Conservation (phyloP, 225 moss, liverwort and hornwort genomes). For the Takakia lepidozioides region DNA sequence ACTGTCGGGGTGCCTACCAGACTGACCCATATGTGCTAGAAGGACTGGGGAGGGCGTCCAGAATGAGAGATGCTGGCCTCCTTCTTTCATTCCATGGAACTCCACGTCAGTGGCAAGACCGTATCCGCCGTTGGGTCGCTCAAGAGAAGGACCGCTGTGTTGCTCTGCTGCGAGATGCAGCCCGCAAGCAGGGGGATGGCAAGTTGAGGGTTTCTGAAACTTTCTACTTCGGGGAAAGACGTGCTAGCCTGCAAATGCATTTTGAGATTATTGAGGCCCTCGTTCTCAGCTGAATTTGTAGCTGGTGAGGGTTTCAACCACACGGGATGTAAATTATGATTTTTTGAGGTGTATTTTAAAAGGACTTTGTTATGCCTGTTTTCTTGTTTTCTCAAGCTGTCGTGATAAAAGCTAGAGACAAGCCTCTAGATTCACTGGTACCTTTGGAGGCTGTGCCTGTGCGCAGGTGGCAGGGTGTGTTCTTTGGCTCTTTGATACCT, state of each 20-base stretch:
- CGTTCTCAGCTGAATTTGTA: conserved; percentile 13
- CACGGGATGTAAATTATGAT: no score
- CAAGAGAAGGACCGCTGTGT: conserved; percentile 57
- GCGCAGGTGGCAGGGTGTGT: no score
- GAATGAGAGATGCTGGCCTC: conserved; percentile 38
- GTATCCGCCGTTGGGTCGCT: conserved; percentile 47
- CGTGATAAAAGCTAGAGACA: no score
- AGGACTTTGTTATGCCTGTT: no score
- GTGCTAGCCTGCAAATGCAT: conserved; percentile 77
- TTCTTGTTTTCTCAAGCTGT: no score
- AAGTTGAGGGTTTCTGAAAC: conserved; percentile 56
- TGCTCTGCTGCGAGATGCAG: conserved; percentile 37
- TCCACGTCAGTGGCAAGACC: conserved; percentile 72
- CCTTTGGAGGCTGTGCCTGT: no score
- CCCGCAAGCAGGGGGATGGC: conserved; percentile 34
- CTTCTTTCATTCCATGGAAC: conserved; percentile 72
- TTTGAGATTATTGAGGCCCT: conserved; percentile 77
- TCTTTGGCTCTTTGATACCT: no score
- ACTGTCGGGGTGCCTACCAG: conserved; percentile 78
- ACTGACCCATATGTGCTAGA: conserved; percentile 75
- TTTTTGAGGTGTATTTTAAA: no score
- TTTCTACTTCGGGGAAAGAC: conserved; percentile 36
- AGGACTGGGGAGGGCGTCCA: conserved; percentile 51
- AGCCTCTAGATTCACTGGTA: no score
- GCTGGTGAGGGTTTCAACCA: no score